Evolutionary conservation across 2,329 filamentous ascomycete genomes (phyloP), one percentile per base, ranked within the genome.

Genomic region (Cytospora chrysosperma): DNA sequence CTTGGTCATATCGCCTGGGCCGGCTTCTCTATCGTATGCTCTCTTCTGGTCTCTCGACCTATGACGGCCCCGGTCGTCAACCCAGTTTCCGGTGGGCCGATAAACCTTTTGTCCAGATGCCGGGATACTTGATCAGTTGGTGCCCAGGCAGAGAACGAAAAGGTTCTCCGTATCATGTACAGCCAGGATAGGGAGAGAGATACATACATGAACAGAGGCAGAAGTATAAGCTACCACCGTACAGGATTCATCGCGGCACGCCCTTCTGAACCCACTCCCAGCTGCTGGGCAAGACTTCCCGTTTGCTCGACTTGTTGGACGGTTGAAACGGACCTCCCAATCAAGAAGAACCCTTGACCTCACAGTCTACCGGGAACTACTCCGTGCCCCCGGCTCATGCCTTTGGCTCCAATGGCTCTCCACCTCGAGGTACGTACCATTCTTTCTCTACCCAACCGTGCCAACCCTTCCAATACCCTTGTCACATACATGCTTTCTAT

Each of bases 401-500:
- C 40, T 50, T 24, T 49, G 34, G 43, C 34, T 43, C 53, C 58
- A 60, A 30, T n/a, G 51, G 30, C 15, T 58, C 61, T 59, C 61
- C 61, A 63, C 56, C 40, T 54, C 51, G 27, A 34, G 59, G 62
- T 59, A 65, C 62, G 55, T 61, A 52, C 55, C 62, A 15, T 52
- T 27, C n/a, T 52, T 8, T n/a, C 10, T 52, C 58, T 40, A 56
- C 47, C 53, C 53, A 55, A 53, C 56, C 51, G 51, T 64, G 61
- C 62, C 62, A 56, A 65, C 62, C 65, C 55, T 54, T 47, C 54
- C 56, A 52, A 53, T 43, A 64, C 62, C 62, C 65, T 61, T 59
- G 65, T 61, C 51, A 61, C 55, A 56, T 50, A 27, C 53, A 51
- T 59, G 28, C 51, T 43, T 55, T 52, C 58, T 56, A 55, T 59